Evolutionary conservation across 1,284 basidiomycete genomes (phyloP).

Genomic region (Phaffia rhodozyma): DNA sequence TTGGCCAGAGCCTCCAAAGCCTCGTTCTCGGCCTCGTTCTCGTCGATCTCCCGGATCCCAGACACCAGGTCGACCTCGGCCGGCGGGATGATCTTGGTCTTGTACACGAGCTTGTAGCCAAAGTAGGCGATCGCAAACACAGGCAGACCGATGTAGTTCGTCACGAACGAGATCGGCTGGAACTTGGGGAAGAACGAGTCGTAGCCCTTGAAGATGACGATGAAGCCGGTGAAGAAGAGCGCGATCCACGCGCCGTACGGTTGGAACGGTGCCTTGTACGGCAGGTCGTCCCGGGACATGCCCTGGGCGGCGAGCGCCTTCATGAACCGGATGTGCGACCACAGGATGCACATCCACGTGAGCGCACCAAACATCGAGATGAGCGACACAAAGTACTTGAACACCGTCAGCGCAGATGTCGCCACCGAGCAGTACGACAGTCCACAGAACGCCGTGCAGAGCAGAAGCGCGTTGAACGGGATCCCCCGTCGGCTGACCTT

Average conservation of each 20-base stretch:
- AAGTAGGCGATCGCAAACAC: conserved; percentile 47
- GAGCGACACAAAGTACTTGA: conserved; percentile 52
- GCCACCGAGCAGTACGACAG: conserved; percentile 27
- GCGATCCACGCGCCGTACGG: conserved; percentile 45
- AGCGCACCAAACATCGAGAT: conserved; percentile 54
- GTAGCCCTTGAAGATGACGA: conserved; percentile 57
- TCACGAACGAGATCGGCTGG: conserved; percentile 37
- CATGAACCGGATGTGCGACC: conserved; percentile 59
- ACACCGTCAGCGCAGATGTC: conserved; percentile 7
- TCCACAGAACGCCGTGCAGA: conserved; percentile 47
- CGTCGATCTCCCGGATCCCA: conserved; percentile 52
- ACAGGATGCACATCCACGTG: conserved; percentile 47
- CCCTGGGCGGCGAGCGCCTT: conserved; percentile 54
- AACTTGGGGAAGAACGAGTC: conserved; percentile 50
- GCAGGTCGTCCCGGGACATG: conserved; percentile 48
- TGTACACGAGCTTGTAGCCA: conserved; percentile 48
- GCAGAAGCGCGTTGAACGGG: conserved; percentile 31
- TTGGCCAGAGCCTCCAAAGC: conserved; percentile 22
- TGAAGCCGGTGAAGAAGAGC: conserved; percentile 42
- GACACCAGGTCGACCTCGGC: conserved; percentile 52
- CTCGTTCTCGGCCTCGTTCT: conserved; percentile 43
- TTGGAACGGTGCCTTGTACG: conserved; percentile 57
- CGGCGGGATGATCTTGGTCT: conserved; percentile 43
- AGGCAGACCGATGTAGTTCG: conserved; percentile 31
- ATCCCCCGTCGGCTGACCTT: conserved; percentile 19